phyloP scores from a whole-genome alignment of 306 rosid species.

The Castanea mollissima region DNA sequence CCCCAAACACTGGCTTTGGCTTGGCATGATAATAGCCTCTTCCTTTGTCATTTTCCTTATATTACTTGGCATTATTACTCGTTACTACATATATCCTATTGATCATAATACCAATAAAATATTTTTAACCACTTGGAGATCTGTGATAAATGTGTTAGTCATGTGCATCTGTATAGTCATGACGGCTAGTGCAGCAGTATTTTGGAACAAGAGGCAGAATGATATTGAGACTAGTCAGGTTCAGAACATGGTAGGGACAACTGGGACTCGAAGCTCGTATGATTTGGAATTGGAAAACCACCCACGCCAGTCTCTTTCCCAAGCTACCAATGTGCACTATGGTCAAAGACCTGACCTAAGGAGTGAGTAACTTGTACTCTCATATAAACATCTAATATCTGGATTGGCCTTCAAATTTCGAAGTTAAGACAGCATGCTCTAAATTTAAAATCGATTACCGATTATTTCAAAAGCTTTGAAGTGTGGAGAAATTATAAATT shows the following conservation, averaged over 20 bases:
- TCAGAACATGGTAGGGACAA: conserved; percentile 37
- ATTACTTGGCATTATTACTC: conserved; percentile 37
- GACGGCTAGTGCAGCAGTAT: conserved; percentile 35
- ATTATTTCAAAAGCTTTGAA: too few relatives aligned
- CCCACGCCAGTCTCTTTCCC: conserved; percentile 41
- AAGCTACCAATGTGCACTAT: conserved; percentile 54
- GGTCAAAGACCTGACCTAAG: conserved; percentile 63
- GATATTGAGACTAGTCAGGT: conserved; percentile 40
- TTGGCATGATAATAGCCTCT: conserved; percentile 49
- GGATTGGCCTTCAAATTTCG: neutral
- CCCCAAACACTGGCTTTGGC: conserved; percentile 65
- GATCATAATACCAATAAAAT: conserved; percentile 46
- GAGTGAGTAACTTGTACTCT: conserved; percentile 34
- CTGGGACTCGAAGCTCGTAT: conserved; percentile 32
- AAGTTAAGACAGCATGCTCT: too few relatives aligned
- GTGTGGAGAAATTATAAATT: too few relatives aligned
- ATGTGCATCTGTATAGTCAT: conserved; percentile 43
- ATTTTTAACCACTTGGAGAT: conserved; percentile 35
- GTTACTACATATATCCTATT: conserved; percentile 53
- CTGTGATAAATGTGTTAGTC: conserved; percentile 42
- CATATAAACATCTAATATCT: neutral
- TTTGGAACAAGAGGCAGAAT: conserved; percentile 45
- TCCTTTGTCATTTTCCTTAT: conserved; percentile 55
- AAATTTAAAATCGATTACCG: too few relatives aligned
- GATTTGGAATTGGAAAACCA: conserved; percentile 62